Evolutionary conservation across 1,284 basidiomycete species (phyloP).

Genomic region (Nidula niveotomentosa): DNA sequence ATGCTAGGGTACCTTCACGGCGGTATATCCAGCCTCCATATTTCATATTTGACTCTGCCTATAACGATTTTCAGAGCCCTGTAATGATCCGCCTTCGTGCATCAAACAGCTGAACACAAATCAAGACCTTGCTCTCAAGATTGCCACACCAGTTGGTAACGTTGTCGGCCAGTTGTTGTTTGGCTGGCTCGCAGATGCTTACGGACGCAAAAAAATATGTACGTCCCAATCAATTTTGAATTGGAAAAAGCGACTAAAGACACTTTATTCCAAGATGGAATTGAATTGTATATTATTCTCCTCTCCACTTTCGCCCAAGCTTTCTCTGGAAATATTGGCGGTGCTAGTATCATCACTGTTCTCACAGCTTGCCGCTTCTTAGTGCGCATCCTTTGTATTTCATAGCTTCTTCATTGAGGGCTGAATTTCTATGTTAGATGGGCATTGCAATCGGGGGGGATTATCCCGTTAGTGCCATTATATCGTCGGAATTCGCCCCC

Average conservation of each 20-base stretch:
- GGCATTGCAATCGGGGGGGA: constrained; percentile 76
- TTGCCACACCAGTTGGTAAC: constrained; percentile 53
- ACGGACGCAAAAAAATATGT: constrained; percentile 60
- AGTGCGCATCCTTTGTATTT: constrained; percentile 33
- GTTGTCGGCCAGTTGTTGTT: constrained; percentile 54
- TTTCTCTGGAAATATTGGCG: constrained; percentile 54
- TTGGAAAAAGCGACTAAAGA: no score
- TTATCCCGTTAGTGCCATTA: constrained; percentile 66
- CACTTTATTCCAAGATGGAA: constrained; percentile 55
- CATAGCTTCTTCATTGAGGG: no score
- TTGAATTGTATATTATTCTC: constrained; percentile 73
- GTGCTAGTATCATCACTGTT: constrained; percentile 69
- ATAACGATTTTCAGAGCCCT: no score
- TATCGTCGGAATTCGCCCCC: constrained; percentile 77
- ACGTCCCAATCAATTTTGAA: no score
- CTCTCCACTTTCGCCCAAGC: constrained; percentile 63
- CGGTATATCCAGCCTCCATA: not conserved
- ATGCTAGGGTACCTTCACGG: constrained; percentile 72
- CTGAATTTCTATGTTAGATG: constrained; percentile 39
- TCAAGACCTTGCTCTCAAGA: constrained; percentile 69
- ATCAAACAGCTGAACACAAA: constrained; percentile 39
- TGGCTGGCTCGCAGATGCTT: constrained; percentile 51
- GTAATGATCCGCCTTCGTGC: constrained; percentile 5
- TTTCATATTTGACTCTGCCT: no score
- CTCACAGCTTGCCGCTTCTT: constrained; percentile 70